A percentile compares a stretch with the other conserved stretches of the same genome.
Evolutionary conservation across 306 rosid species (phyloP).

Genomic region (Oemleria cerasiformis): DNA sequence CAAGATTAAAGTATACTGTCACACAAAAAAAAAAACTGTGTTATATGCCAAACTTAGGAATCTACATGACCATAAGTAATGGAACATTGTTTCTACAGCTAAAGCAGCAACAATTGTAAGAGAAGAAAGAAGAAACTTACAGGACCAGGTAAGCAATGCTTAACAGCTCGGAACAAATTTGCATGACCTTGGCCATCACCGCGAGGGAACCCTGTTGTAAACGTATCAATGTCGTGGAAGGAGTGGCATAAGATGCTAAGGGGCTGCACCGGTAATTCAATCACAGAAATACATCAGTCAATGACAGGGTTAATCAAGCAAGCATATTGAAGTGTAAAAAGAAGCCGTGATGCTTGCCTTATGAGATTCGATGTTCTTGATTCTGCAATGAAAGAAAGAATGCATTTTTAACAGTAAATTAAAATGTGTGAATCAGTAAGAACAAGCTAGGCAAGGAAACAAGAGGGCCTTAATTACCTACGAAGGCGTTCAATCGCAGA

Average conservation of each 20-base stretch:
- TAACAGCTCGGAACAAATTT: slow-evolving; percentile 69
- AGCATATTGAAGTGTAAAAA: slow-evolving; percentile 15
- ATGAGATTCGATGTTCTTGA: slow-evolving; percentile 72
- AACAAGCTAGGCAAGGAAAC: background rate
- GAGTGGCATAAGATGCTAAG: slow-evolving; percentile 93
- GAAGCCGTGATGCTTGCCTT: slow-evolving; percentile 55
- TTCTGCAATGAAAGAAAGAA: slow-evolving; percentile 53
- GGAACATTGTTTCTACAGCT: background rate
- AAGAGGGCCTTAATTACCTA: slow-evolving; percentile 40
- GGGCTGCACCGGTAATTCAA: slow-evolving; percentile 51
- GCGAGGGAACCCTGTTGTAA: slow-evolving; percentile 79
- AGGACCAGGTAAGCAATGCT: slow-evolving; percentile 93
- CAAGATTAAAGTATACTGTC: slow-evolving; percentile 90
- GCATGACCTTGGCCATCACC: slow-evolving; percentile 92
- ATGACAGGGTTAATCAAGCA: slow-evolving; percentile 6
- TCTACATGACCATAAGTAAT: slow-evolving; percentile 1
- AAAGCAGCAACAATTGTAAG: background rate
- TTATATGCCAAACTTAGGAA: slow-evolving; percentile 26
- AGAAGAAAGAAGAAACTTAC: slow-evolving; percentile 57
- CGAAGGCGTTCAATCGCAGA: slow-evolving; percentile 90
- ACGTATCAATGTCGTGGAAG: slow-evolving; percentile 80
- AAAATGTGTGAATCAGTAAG: background rate
- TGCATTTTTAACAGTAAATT: background rate
- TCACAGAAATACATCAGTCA: slow-evolving; percentile 5
- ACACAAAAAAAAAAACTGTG: slow-evolving; percentile 23